Base-by-base conservation (phyloP, 768 basidiomycete genomes). In the Udeniomyces megalosporus region DNA sequence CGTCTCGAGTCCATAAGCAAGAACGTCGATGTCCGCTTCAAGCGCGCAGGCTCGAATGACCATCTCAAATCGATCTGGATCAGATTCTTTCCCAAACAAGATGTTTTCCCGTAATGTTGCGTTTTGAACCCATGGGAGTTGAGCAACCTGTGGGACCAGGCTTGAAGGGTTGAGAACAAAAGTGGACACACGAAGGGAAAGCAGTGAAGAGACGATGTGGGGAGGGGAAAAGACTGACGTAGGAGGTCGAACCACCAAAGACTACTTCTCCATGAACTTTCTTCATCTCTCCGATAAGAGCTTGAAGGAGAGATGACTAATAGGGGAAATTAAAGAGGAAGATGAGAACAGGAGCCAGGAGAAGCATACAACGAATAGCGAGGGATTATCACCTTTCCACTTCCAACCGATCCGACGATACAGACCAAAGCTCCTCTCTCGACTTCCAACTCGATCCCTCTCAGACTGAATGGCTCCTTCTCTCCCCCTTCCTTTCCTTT, bases 61-160 rank as follows among this genome's bases (percentile, higher is more conserved):
- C 2, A 48, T 32, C 31, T 66, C 58, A 6, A 72, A 58, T 14
- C 68, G 54, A 0, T 55, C 56, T 4, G 57, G 34, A 45, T 73
- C 67, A 32, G 67, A 62, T 24, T 66, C 51, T 15, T 66, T 32
- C 8, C 63, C 60, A 47, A 74, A 73, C 1, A 70, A 67, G 48
- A 74, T 81, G 68, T 93, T 95, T 49, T 73, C 69, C 47, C 69
- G 62, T 12, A 74, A 58, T 14, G 67, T 69, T 0, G 70, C 69
- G 44, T 70, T 71, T 46, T 72, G 70, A 4, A 74, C 69, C 73
- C 73, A 74, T 1, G 72, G 69, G 7, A 69, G 68, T 57, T 74
- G 73, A 26, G 70, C 67, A 15, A 71, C 70, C 67, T 63, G 22
- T 20, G 2, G 14, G 51, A 53, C 24, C 20, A 26, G 28, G 28